phyloP scores from a whole-genome alignment of 169 alveolate genomes.

The Eimeria sp. region DNA sequence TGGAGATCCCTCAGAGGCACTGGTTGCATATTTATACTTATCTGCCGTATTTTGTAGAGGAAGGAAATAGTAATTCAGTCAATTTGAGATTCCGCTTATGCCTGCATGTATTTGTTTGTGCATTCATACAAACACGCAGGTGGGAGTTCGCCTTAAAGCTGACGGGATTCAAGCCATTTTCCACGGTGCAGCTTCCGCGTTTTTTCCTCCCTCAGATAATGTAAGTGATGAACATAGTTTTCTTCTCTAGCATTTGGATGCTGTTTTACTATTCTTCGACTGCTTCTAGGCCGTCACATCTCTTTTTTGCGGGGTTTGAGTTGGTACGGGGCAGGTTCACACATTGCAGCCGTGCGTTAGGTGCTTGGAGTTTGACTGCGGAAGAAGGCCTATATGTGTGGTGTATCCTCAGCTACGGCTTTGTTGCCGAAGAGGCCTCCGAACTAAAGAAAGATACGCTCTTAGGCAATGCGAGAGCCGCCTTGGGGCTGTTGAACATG shows the following conservation, averaged over 20 bases:
- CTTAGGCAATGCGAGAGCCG: conserved; percentile 33
- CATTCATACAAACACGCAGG: conserved; percentile 20
- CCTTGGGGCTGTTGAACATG: conserved; percentile 40
- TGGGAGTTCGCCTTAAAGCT: conserved; percentile 62
- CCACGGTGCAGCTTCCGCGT: conserved; percentile 27
- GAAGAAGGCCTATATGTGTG: background rate
- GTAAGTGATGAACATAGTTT: background rate
- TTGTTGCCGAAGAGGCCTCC: conserved; percentile 38
- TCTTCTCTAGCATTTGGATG: background rate
- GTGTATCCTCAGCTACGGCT: conserved; percentile 32
- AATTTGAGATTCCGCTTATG: background rate
- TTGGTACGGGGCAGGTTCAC: background rate
- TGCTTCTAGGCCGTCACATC: no score
- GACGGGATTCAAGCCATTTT: conserved; percentile 33
- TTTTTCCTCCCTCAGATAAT: conserved; percentile 57
- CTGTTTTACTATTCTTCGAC: background rate
- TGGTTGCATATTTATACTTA: background rate
- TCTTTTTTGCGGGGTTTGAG: background rate
- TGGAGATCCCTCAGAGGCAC: background rate
- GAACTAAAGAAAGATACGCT: background rate
- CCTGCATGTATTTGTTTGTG: background rate
- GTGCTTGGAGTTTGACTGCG: background rate
- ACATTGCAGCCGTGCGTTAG: background rate
- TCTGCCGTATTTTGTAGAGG: background rate
- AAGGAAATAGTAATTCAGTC: background rate